phyloP scores from a whole-genome alignment of 2,329 filamentous ascomycete species.

The Pyricularia pennisetigena region DNA sequence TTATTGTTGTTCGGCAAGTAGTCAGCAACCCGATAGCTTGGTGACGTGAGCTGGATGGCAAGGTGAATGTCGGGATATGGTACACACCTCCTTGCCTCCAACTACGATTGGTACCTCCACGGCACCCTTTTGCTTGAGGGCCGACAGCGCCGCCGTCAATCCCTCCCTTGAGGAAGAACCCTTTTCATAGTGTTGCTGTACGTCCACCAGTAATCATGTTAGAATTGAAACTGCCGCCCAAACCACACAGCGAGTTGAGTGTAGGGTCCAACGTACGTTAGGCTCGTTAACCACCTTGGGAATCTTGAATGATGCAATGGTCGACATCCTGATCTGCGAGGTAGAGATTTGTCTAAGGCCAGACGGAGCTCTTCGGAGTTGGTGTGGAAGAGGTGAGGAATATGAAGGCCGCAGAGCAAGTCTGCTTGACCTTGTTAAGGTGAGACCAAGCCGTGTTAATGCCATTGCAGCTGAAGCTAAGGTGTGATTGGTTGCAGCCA shows the following conservation, averaged over 20 bases:
- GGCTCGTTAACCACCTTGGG: constrained; percentile 86
- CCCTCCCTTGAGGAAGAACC: constrained; percentile 70
- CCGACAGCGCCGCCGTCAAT: constrained; percentile 63
- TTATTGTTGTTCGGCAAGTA: neutral
- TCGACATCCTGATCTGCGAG: constrained; percentile 29
- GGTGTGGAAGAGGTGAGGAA: neutral
- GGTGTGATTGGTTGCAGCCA: neutral
- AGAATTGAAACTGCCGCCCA: neutral
- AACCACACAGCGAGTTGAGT: neutral
- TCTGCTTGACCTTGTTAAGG: neutral
- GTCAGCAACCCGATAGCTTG: neutral
- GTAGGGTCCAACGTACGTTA: constrained; percentile 57
- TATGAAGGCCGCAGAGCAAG: neutral
- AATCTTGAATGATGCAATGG: constrained; percentile 76
- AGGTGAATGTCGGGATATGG: neutral
- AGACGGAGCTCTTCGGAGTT: neutral
- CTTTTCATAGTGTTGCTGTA: constrained; percentile 79
- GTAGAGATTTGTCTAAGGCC: neutral
- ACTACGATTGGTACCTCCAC: constrained; percentile 76
- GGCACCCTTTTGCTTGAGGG: constrained; percentile 57
- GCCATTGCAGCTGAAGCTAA: constrained; percentile 8
- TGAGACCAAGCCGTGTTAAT: constrained; percentile 9
- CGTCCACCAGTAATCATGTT: neutral
- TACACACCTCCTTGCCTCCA: constrained; percentile 65
- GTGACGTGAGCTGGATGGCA: neutral